phyloP scores from a whole-genome alignment of 495 filamentous ascomycete genomes.

The Neurospora sp. region DNA sequence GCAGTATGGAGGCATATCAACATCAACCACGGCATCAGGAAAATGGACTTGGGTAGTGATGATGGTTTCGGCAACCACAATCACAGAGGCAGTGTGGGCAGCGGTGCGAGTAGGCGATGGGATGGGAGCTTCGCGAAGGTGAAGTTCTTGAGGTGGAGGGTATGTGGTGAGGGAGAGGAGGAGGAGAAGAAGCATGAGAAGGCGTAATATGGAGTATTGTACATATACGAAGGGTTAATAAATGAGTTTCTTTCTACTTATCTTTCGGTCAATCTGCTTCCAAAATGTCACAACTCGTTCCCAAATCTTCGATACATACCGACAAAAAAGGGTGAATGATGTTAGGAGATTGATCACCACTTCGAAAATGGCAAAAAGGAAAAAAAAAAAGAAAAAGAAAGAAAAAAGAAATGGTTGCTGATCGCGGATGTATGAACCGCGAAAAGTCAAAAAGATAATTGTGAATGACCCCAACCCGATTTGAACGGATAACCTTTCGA shows the following conservation, averaged over 20 bases:
- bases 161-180: background rate
- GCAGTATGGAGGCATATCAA: background rate
- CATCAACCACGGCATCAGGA: background rate
- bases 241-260: background rate
- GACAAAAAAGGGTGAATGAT: background rate
- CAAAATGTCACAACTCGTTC: background rate
- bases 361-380: background rate
- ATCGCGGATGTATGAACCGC: background rate
- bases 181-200: background rate
- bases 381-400: background rate
- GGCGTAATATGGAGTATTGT: background rate
- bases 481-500: slow-evolving; percentile 37
- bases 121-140: background rate
- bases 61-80: background rate
- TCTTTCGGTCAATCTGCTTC: background rate
- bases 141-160: background rate
- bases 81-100: background rate
- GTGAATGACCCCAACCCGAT: slow-evolving; percentile 13
- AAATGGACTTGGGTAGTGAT: background rate
- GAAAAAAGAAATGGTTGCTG: background rate
- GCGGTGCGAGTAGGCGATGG: background rate
- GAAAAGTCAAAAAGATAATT: background rate
- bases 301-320: background rate
- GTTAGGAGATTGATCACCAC: background rate
- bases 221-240: background rate